Conservation (phyloP, 371 early-diverging fungal genomes). For the Mortierella sp. region DNA sequence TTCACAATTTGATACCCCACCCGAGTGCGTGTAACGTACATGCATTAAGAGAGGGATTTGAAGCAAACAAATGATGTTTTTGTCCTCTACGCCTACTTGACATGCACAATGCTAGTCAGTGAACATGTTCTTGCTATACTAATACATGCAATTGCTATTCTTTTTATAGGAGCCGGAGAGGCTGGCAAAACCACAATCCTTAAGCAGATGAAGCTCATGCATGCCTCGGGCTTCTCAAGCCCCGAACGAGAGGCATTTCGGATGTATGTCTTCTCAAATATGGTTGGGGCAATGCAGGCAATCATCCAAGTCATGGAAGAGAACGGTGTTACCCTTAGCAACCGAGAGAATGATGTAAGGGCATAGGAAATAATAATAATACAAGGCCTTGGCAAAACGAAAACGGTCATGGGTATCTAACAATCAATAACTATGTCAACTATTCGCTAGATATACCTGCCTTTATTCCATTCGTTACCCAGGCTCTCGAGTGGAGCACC, state of each 20-base stretch:
- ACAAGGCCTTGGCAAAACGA: not conserved
- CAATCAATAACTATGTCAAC: not conserved
- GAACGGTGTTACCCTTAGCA: slow-evolving; percentile 74
- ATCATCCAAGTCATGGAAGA: slow-evolving; percentile 90
- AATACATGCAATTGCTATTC: not conserved
- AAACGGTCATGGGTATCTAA: not conserved
- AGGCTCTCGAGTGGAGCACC: slow-evolving; percentile 20
- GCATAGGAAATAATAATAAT: not conserved
- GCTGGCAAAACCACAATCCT: slow-evolving; percentile 97
- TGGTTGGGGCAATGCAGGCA: slow-evolving; percentile 90
- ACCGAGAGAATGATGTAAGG: slow-evolving; percentile 69
- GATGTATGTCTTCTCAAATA: slow-evolving; percentile 92
- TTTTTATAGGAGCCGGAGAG: slow-evolving; percentile 90
- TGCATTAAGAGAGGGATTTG: not conserved
- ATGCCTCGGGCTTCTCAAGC: slow-evolving; percentile 89
- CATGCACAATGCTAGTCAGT: not conserved
- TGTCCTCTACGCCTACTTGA: not conserved
- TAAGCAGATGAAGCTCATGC: slow-evolving; percentile 97
- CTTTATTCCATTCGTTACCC: slow-evolving; percentile 26
- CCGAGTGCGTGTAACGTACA: not conserved
- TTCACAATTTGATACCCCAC: not conserved
- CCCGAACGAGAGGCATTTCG: slow-evolving; percentile 91
- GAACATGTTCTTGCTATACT: not conserved
- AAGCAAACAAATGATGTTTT: not conserved
- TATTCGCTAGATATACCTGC: slow-evolving; percentile 28